Evolutionary conservation across 176 grass and related monocot species (phyloP).

Genomic region (Tuctoria greenei): DNA sequence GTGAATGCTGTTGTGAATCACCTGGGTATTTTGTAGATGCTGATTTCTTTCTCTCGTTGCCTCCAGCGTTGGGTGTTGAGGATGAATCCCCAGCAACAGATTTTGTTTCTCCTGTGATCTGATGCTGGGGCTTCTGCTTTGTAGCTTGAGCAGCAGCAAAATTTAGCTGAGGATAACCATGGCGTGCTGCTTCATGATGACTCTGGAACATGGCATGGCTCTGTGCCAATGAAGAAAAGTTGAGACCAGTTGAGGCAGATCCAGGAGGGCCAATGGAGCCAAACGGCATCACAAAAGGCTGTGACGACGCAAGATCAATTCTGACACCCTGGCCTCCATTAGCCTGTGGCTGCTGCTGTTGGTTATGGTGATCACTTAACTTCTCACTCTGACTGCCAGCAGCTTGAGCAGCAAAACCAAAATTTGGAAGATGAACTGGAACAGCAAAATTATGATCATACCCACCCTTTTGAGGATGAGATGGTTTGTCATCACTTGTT

Average conservation of each 20-base stretch:
- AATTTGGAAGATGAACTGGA: constrained; percentile 66
- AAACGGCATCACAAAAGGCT: constrained; percentile 90
- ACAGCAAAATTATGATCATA: constrained; percentile 60
- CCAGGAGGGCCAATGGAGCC: constrained; percentile 55
- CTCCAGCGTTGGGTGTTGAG: constrained; percentile 42
- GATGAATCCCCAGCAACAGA: constrained; percentile 56
- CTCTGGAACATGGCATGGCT: constrained; percentile 79
- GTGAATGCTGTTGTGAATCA: constrained; percentile 66
- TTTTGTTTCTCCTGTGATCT: constrained; percentile 60
- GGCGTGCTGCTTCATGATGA: constrained; percentile 73
- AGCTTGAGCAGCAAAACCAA: constrained; percentile 44
- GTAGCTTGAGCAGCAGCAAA: constrained; percentile 50
- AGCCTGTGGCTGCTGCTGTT: constrained; percentile 52
- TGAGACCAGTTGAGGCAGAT: constrained; percentile 56
- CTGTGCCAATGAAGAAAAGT: constrained; percentile 76
- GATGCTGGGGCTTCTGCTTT: constrained; percentile 63
- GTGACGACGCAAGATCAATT: constrained; percentile 73
- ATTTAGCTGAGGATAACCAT: constrained; percentile 67
- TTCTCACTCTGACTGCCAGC: constrained; percentile 58
- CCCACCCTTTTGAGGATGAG: constrained; percentile 55
- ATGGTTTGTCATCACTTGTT: constrained; percentile 49
- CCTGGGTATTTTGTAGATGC: constrained; percentile 43
- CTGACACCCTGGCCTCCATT: constrained; percentile 58
- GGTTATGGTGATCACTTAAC: constrained; percentile 42
- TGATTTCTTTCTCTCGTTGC: constrained; percentile 67